Conservation (phyloP, 1,284 basidiomycete species). For the Ustilago curta region DNA sequence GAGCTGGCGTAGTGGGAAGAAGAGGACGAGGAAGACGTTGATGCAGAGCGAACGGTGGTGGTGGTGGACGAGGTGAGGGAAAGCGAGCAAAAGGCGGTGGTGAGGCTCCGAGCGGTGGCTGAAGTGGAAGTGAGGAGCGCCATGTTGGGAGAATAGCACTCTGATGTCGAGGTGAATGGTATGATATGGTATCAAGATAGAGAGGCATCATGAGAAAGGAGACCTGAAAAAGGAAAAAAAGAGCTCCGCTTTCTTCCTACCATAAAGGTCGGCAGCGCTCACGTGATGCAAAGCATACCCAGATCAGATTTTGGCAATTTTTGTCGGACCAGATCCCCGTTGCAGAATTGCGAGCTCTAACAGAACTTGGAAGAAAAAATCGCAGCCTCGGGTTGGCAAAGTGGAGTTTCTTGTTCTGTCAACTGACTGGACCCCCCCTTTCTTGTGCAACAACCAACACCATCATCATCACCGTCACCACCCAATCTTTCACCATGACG, state of each 20-base stretch:
- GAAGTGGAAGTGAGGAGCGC: neutral
- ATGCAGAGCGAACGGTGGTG: conserved; percentile 14
- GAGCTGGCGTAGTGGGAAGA: conserved; percentile 16
- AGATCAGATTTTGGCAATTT: neutral
- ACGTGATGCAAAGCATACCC: conserved; percentile 16
- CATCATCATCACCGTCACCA: neutral
- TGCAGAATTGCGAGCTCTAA: neutral
- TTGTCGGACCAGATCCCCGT: neutral
- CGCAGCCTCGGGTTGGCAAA: neutral
- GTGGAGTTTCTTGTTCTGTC: conserved; percentile 21
- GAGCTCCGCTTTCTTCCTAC: too few relatives aligned
- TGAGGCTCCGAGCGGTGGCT: conserved; percentile 7
- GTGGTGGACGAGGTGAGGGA: conserved; percentile 3
- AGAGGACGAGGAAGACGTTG: conserved; percentile 20
- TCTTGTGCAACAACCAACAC: conserved; percentile 2
- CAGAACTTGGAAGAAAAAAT: neutral
- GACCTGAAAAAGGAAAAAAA: neutral
- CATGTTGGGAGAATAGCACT: conserved; percentile 1
- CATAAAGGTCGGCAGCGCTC: neutral
- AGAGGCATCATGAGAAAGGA: neutral
- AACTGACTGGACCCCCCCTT: neutral
- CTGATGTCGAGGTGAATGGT: neutral
- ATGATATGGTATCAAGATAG: neutral
- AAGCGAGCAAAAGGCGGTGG: conserved; percentile 11
- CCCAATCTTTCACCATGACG: too few relatives aligned